Evolutionary conservation across 2,329 filamentous ascomycete genomes (phyloP), one percentile per base, ranked within the genome.

Genomic region (Magnaporthiopsis incrustans): DNA sequence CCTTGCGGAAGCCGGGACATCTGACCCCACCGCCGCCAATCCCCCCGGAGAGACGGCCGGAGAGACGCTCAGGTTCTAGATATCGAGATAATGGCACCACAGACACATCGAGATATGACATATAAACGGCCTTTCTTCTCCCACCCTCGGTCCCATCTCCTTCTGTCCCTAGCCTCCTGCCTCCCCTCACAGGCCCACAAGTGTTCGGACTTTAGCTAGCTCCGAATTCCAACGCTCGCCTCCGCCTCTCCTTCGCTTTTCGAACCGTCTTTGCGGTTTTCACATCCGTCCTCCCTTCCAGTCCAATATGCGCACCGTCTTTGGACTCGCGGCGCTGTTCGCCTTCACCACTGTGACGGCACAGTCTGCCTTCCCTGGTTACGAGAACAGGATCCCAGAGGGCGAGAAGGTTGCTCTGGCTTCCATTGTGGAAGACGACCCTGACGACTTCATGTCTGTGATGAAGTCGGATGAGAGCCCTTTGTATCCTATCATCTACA

Each of bases 401-500:
- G 25, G 53, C 11, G 61, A 63, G 32, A 58, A 38, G 12, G 25
- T 57, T 25, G 62, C 62, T 18, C 35, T 63, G 4, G 35, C 62
- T 26, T 25, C 57, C n/a, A 26, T 64, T 27, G 27, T 38, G 27
- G 63, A 64, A 27, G 63, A 72, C 27, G 65, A 68, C 22, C 63
- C 66, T 11, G 60, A 61, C 11, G 67, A 68, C 26, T 63, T 65
- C 15, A 27, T 67, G 35, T 56, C 18, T 7, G 60, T 66, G 3
- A 59, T 62, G 15, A 67, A 66, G 6, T 67, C 67, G 61, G 69
- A 71, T 35, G 44, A 68, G 11, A 72, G 71, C 53, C 76, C 76
- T 2, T 71, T 72, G 33, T 78, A 78, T 67, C 69, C 69, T 61
- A 73, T 73, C 68, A 71, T 78, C 44, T 78, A 74, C 67, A 66